These are phyloP conservation scores for sunflower (Helianthus annuus) DNA, from an alignment of 129 eudicot species.

Conservation along the genomic window DNA sequence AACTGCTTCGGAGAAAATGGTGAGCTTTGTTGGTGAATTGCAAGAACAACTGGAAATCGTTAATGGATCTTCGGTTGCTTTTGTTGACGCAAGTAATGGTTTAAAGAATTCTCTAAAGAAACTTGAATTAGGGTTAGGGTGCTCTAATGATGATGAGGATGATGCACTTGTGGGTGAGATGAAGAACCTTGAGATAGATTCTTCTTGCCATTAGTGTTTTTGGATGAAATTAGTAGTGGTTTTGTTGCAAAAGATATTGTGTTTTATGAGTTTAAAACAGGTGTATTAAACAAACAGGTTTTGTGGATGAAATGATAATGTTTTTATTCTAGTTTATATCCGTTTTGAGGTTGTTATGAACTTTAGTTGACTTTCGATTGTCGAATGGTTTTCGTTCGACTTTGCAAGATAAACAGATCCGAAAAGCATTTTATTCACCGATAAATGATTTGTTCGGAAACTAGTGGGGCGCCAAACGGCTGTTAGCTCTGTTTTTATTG, in stretches of 20 bases:
- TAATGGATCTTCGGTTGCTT: slow-evolving; percentile 50
- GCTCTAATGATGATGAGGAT: slow-evolving; percentile 25
- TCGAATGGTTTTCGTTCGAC: neutral
- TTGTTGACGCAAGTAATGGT: slow-evolving; percentile 47
- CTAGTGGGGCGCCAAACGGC: too few relatives aligned
- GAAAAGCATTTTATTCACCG: too few relatives aligned
- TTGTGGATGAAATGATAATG: slow-evolving; percentile 12
- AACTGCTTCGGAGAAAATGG: slow-evolving; percentile 56
- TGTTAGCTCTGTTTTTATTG: too few relatives aligned
- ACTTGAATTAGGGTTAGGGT: slow-evolving; percentile 48
- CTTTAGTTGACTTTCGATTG: too few relatives aligned
- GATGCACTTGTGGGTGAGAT: slow-evolving; percentile 40
- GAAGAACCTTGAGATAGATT: slow-evolving; percentile 56
- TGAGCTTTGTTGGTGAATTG: slow-evolving; percentile 43
- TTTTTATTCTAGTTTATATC: neutral
- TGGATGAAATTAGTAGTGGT: neutral
- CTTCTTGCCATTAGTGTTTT: slow-evolving; percentile 14
- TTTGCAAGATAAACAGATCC: neutral
- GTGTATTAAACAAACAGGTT: neutral
- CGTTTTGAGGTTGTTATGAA: slow-evolving; percentile 1
- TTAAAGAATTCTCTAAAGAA: slow-evolving; percentile 47
- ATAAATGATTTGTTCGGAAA: too few relatives aligned
- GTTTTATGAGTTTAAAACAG: slow-evolving; percentile 2
- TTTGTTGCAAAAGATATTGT: slow-evolving; percentile 9
- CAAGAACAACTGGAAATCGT: slow-evolving; percentile 47